Evolutionary conservation across 805 yeast genomes (phyloP), one percentile per base, ranked within the genome.

Genomic region (Nematodospora valgi): DNA sequence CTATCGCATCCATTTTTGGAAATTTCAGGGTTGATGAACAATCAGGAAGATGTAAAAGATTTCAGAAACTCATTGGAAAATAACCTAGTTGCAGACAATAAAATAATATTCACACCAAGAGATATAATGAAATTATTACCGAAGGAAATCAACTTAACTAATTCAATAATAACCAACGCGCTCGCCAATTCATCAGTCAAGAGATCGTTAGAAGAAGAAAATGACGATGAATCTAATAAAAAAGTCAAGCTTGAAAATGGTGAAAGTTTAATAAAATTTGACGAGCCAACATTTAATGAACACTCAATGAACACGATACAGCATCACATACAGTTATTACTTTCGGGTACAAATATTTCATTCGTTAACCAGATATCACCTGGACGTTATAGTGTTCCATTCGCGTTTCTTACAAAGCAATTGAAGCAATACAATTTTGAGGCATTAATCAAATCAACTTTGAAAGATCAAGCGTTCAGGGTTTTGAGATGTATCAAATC

Each of bases 401-500:
- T 69, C 54, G 62, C 75, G 2, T 65, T 70, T 23, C 47, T 85
- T 14, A 56, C 64, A 22, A 66, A 72, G 10, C 45, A 57, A 5
- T 54, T 80, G 17, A 73, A 76, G 47, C 64, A 69, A 29, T 59
- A 63, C 38, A 71, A 71, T 12, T 75, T 72, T 47, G 85, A 82
- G 44, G 72, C 77, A 28, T 52, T 80, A 17, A 51, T 85, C 27
- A 74, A 79, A 37, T 62, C 78, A 2, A 71, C 85, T 0, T 60
- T 84, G 40, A 93, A 93, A 1, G 63, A 72, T 6, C 72, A 80
- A 12, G 76, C 89, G 0, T 70, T 84, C 37, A 72, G 96, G 35
- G 68, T 93, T 2, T 61, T 91, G 40, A 78, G 94, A 44, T 84
- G 95, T 47, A 72, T 93, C 21, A 77, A 85, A 38, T 72, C 72